Evolutionary conservation across 78 protist genomes (phyloP), one percentile per base, ranked within the genome.

Genomic region (Dictyostelium firmibasis): DNA sequence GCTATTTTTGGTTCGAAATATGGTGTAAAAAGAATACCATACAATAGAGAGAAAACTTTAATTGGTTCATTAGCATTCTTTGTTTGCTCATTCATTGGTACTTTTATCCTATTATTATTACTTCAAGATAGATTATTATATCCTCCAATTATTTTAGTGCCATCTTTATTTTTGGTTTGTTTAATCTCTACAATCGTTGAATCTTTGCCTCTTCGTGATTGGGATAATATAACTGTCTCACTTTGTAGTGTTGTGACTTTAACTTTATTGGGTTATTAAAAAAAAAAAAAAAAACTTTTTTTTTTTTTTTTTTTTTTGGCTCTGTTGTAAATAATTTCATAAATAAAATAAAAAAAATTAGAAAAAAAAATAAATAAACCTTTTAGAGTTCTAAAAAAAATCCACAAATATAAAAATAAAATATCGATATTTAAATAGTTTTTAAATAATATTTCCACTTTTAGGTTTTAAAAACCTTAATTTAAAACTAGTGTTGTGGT

Each of bases 201-300:
- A 75, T 93, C 96, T 1, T 4, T 93, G 14, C 96, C 96, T 16
- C 36, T 72, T 31, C 72, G 78, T n/a, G 92, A 93, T 41, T 83
- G 87, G 92, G 96, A 93, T 57, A 93, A 93, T n/a, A 64, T 93
- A 38, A 93, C 92, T 29, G 83, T 86, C 18, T 50, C 70, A 64
- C 5, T 92, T 18, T 4, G 81, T 13, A 31, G 77, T 41, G 57
- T 82, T 16, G 18, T 10, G 8, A 10, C 75, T 25, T 67, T 91
- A 31, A 78, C 6, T 33, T 20, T 41, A 29, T 18, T 91, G 9
- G 92, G 92, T 20, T 86, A 67, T 69, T 79, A 78, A 78, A 75
- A 6, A 78, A 11, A 43, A 23, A 25, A 14, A 60, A 57, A n/a
- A n/a, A n/a, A n/a, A n/a, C n/a, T n/a, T n/a, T n/a, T n/a, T n/a